Conservation (phyloP, 192 early-diverging fungal species). For the Entomortierella chlamydospora region DNA sequence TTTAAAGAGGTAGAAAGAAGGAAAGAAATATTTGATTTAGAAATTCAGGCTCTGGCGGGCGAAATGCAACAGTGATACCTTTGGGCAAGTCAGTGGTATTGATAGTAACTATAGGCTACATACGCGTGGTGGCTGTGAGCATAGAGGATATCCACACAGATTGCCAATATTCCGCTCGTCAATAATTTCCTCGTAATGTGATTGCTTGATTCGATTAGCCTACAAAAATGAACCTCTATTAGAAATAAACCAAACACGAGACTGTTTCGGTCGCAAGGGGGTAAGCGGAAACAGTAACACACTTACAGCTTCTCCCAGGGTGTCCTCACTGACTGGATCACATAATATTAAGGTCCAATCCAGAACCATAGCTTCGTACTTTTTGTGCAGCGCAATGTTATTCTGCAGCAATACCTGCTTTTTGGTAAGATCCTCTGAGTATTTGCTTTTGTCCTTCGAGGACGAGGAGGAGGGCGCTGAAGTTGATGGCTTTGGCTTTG, state of each 20-base stretch:
- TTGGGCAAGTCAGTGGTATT: no score
- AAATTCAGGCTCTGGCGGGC: background rate
- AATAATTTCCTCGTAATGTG: slow-evolving; percentile 75
- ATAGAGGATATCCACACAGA: slow-evolving; percentile 89
- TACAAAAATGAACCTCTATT: background rate
- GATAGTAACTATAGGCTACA: no score
- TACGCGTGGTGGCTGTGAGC: slow-evolving; percentile 60
- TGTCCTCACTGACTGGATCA: slow-evolving; percentile 53
- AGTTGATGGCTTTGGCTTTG: background rate
- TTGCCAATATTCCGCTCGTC: slow-evolving; percentile 76
- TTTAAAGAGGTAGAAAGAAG: background rate
- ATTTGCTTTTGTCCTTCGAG: no score
- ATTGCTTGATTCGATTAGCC: slow-evolving; percentile 74
- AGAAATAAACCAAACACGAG: background rate
- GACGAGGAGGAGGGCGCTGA: background rate
- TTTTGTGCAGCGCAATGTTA: slow-evolving; percentile 40
- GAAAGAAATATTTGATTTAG: background rate
- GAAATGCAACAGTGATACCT: background rate
- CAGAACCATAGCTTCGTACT: slow-evolving; percentile 56
- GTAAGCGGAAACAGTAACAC: no score
- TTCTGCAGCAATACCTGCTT: slow-evolving; percentile 40
- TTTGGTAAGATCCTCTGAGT: slow-evolving; percentile 9
- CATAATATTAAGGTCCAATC: slow-evolving; percentile 60
- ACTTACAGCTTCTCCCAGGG: slow-evolving; percentile 59
- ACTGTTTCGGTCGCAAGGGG: no score